These are phyloP conservation scores for Wickerhamiella brachini DNA, from an alignment of 805 yeast genomes.

Conservation along the genomic window DNA sequence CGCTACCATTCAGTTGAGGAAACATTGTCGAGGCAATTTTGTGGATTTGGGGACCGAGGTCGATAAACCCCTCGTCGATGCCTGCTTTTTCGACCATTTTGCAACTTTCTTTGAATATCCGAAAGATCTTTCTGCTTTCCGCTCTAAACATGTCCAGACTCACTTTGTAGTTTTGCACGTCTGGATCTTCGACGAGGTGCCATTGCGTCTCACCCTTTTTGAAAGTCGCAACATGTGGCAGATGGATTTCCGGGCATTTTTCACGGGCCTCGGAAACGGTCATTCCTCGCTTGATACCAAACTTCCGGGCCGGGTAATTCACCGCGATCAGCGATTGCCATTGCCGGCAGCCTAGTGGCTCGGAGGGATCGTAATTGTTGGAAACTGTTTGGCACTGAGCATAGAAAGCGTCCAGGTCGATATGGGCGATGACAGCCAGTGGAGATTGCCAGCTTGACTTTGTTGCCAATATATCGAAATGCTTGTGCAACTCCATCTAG, in stretches of 20 bases:
- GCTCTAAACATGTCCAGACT: conserved; percentile 83
- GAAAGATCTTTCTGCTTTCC: conserved; percentile 67
- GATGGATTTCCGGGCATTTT: conserved; percentile 62
- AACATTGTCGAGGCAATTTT: conserved; percentile 29
- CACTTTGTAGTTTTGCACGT: conserved; percentile 61
- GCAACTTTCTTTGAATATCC: conserved; percentile 47
- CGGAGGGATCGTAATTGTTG: conserved; percentile 45
- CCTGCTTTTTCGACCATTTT: conserved; percentile 81
- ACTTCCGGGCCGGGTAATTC: conserved; percentile 63
- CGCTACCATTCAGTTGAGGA: conserved; percentile 35
- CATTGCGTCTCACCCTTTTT: conserved; percentile 74
- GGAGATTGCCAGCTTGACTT: conserved; percentile 38
- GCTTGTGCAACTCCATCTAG: conserved; percentile 8
- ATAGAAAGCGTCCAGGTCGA: conserved; percentile 89
- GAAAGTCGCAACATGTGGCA: conserved; percentile 91
- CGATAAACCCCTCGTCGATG: conserved; percentile 85
- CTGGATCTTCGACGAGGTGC: conserved; percentile 47
- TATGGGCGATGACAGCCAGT: conserved; percentile 64
- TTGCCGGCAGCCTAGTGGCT: conserved; percentile 88
- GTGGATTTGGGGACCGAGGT: conserved; percentile 56
- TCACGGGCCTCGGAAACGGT: conserved; percentile 48
- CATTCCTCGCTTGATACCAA: conserved; percentile 71
- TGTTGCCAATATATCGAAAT: conserved; percentile 13
- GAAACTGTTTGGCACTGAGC: conserved; percentile 87
- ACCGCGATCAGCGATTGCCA: conserved; percentile 89